A percentile compares a stretch with the other conserved stretches of the same genome.
Evolutionary conservation across 2,329 filamentous ascomycete genomes (phyloP).

Genomic region (Neopestalotiopsis sp.): DNA sequence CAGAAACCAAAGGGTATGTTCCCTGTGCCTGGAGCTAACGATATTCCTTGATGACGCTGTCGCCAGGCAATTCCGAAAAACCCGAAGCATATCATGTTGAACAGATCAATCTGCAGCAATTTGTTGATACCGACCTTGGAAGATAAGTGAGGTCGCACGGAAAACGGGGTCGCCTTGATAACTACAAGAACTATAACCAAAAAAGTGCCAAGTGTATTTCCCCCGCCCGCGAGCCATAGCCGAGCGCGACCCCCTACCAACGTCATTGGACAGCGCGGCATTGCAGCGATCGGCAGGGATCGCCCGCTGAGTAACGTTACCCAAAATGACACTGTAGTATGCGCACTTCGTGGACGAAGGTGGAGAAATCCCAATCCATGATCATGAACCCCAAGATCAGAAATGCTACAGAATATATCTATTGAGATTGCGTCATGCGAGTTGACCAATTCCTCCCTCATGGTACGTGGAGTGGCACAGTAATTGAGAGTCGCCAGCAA

Average conservation of each 20-base stretch:
- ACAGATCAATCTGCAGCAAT: neutral
- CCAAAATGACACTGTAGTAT: neutral
- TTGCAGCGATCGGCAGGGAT: neutral
- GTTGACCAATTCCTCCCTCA: too few relatives aligned
- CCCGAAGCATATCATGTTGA: neutral
- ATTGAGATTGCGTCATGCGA: too few relatives aligned
- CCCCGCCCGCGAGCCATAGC: neutral
- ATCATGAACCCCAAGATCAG: neutral
- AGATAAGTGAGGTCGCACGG: neutral
- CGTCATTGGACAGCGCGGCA: neutral
- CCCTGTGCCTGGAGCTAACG: too few relatives aligned
- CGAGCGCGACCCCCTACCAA: neutral
- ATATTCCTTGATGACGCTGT: neutral
- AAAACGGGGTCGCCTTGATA: neutral
- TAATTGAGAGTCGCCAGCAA: neutral
- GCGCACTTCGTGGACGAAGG: neutral
- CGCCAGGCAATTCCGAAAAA: neutral
- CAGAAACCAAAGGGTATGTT: too few relatives aligned
- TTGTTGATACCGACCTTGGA: neutral
- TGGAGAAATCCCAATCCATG: neutral
- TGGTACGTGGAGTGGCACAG: too few relatives aligned
- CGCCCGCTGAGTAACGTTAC: conserved; percentile 1
- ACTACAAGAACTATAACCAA: neutral
- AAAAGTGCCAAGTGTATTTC: neutral
- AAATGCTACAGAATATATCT: neutral